Base-by-base conservation (phyloP, 805 yeast genomes). In the Teunomyces pallodes region DNA sequence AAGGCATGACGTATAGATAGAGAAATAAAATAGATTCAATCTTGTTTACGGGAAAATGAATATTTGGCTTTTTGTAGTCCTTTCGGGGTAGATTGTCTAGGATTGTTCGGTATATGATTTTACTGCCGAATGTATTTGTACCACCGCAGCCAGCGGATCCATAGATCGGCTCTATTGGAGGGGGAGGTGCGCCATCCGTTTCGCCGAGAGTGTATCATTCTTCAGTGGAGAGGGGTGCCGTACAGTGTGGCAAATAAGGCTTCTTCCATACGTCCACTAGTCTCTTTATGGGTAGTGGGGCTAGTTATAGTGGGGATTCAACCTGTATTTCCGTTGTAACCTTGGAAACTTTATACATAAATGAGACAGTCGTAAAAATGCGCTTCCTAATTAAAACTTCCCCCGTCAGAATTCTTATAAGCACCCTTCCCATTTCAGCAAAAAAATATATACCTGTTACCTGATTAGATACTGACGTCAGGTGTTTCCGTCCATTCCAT, bases 401-500 rank as follows among this genome's bases (percentile, higher is more conserved):
- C 29, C 7, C 41, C 30, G 30, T 32, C 35, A 32, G 14, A 13
- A 13, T 32, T 16, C 35, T 13, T 32, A 16, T 16, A 9, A 32
- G 17, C 24, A 20, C 14, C 17, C 17, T 32, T 32, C 35, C 35
- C 35, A 13, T 32, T 32, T 32, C 17, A 32, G 35, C 14, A 13
- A 32, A 32, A 32, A 32, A 32, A 32, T 32, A 32, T 32, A 4
- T 8, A 12, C n/a, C 41, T 12, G 41, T 26, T 38, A 26, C 41
- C 41, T 38, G 29, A 38, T 38, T 38, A 38, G 41, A 12, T 26
- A n/a, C 41, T 14, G 39, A 36, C 13, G 39, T 36, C 39, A 36
- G 39, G 26, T 36, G 26, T 17, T 36, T 13, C 41, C 41, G 41
- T 31, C 35, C n/a, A 31, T 31, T 16, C 35, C 35, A 13, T 32